These are phyloP conservation scores for Trichoderma simmonsii DNA, from an alignment of 2,329 filamentous ascomycete genomes.

Conservation along the genomic window DNA sequence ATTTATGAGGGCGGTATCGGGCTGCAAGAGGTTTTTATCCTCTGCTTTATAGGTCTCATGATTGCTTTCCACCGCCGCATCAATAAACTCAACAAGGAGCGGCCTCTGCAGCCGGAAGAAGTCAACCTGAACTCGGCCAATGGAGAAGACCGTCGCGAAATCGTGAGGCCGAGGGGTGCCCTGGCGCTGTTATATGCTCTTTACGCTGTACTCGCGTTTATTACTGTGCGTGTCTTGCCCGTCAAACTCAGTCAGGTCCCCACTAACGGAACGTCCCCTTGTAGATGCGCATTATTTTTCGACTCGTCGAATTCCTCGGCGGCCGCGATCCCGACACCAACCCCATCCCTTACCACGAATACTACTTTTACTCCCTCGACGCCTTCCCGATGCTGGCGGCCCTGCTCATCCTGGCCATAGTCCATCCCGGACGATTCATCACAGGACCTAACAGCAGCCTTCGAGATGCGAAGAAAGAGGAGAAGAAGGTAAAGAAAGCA, in stretches of 20 bases:
- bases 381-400: background rate
- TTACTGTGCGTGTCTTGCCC: background rate
- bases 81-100: background rate
- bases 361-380: constrained; percentile 9
- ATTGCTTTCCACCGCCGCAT: background rate
- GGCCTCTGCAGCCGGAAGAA: background rate
- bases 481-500: background rate
- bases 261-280: background rate
- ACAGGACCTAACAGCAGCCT: background rate
- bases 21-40: background rate
- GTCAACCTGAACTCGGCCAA: background rate
- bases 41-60: background rate
- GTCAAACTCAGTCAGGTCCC: too few relatives aligned
- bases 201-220: constrained; percentile 1
- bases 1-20: constrained; percentile 4
- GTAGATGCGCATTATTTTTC: constrained; percentile 9
- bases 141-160: too few relatives aligned
- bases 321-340: background rate
- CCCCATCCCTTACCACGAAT: constrained; percentile 2
- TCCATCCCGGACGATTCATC: background rate
- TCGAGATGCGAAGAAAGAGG: background rate
- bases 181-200: background rate
- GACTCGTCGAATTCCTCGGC: background rate
- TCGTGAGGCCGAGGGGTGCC: background rate
- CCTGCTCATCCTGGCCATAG: background rate